Base-by-base conservation (phyloP, 768 basidiomycete species). In the Panellus pusillus region DNA sequence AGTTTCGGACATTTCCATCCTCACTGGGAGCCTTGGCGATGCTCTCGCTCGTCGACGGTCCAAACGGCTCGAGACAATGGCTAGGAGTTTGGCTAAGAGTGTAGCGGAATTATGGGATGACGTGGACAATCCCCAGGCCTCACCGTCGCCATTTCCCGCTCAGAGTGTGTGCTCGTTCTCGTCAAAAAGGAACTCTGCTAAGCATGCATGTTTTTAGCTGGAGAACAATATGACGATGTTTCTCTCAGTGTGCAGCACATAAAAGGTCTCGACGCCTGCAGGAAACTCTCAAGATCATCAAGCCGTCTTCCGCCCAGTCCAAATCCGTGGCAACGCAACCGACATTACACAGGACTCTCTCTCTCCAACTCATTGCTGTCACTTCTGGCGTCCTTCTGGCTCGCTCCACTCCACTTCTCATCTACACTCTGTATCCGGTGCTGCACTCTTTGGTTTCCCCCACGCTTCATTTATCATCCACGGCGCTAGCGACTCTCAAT, bases 391-490 rank as follows among this genome's bases (percentile, higher is more conserved):
- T 93, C 48, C 76, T 94, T 29, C 83, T 86, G 50, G 74, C 83
- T 11, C 80, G 81, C 11, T 97, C 92, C 65, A 78, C 79, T 0
- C 76, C 86, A 0, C 72, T 91, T 15, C 82, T 98, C 38, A 80
- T 98, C 19, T 80, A 90, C 36, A 73, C 84, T 0, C 72, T 98
- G 3, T 98, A 98, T 72, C 91, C 91, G 2, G 70, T 97, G 38
- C 81, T 99, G 20, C 88, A 90, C 48, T 91, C 91, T 15, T 73
- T 96, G 41, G 84, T 93, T 29, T 94, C 95, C 1, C 75, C 87
- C 0, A 65, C 74, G 3, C 74, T 82, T 2, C 78, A 86, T 63
- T 73, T 96, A 7, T 85, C 88, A 7, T 75, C 82, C 2, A 89
- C 89, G n/a, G 95, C 87, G 1, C 72, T 87, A 9, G 82, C 86